Evolutionary conservation across 208 protist species (phyloP).

Genomic region (Naegleria fowleri): DNA sequence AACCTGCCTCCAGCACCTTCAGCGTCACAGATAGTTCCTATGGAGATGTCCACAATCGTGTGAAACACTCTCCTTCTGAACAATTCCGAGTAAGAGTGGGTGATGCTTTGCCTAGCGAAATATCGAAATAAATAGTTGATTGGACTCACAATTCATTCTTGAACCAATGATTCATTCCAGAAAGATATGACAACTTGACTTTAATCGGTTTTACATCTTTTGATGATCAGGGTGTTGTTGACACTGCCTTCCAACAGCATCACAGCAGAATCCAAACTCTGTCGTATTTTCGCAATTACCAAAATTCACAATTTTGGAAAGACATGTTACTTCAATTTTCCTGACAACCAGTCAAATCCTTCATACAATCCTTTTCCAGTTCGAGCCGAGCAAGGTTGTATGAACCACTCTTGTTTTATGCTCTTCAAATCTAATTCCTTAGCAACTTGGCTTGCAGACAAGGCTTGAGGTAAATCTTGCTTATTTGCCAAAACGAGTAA

Average conservation of each 20-base stretch:
- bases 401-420: slow-evolving; percentile 51
- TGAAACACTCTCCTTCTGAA: neutral
- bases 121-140: neutral
- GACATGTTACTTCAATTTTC: slow-evolving; percentile 11
- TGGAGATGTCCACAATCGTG: neutral
- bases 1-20: neutral
- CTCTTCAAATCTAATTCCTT: slow-evolving; percentile 59
- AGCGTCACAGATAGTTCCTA: neutral
- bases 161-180: no score
- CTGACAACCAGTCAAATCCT: slow-evolving; percentile 70
- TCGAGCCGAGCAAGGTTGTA: slow-evolving; percentile 64
- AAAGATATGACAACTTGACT: no score
- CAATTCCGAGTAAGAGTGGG: neutral
- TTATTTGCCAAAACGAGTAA: slow-evolving; percentile 67
- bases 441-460: slow-evolving; percentile 45
- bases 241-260: no score
- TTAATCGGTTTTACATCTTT: no score
- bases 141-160: no score
- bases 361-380: slow-evolving; percentile 79
- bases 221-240: no score
- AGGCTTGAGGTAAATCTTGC: slow-evolving; percentile 49
- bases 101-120: neutral
- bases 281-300: no score
- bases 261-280: no score
- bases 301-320: no score